These are phyloP conservation scores for Lactifluus piperatus DNA, from an alignment of 768 basidiomycete species.

Conservation along the genomic window DNA sequence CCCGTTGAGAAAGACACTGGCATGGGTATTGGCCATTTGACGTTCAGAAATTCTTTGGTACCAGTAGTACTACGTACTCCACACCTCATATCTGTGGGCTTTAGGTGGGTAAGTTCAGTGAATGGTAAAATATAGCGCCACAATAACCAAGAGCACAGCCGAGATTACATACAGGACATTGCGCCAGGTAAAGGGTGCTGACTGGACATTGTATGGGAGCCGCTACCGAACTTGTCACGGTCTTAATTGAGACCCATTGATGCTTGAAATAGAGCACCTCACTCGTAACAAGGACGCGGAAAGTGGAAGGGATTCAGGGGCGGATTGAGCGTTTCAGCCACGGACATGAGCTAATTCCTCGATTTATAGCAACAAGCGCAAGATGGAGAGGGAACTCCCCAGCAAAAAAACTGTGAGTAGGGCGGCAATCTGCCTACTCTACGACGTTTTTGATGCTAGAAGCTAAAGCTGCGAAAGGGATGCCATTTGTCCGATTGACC, in stretches of 20 bases:
- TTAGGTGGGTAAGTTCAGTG: no score
- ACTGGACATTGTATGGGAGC: neutral
- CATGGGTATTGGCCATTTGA: no score
- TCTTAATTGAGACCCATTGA: neutral
- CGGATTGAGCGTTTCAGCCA: conserved; percentile 2
- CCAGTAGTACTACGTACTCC: no score
- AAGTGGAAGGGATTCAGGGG: neutral
- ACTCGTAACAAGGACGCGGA: neutral
- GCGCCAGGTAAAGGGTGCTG: neutral
- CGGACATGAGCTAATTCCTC: neutral
- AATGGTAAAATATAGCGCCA: no score
- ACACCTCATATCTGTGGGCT: no score
- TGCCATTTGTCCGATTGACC: neutral
- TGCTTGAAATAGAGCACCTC: neutral
- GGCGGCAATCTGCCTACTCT: conserved; percentile 8
- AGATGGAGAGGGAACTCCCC: no score
- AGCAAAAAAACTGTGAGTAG: no score
- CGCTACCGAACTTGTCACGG: neutral
- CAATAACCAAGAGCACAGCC: no score
- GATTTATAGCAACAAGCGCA: neutral
- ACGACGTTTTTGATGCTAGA: neutral
- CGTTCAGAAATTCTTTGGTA: no score
- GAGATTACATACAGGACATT: no score
- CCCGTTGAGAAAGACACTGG: no score
- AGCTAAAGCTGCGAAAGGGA: neutral